Evolutionary conservation across 2,329 filamentous ascomycete genomes (phyloP), one percentile per base, ranked within the genome.

Genomic region (Colletotrichum sp.): DNA sequence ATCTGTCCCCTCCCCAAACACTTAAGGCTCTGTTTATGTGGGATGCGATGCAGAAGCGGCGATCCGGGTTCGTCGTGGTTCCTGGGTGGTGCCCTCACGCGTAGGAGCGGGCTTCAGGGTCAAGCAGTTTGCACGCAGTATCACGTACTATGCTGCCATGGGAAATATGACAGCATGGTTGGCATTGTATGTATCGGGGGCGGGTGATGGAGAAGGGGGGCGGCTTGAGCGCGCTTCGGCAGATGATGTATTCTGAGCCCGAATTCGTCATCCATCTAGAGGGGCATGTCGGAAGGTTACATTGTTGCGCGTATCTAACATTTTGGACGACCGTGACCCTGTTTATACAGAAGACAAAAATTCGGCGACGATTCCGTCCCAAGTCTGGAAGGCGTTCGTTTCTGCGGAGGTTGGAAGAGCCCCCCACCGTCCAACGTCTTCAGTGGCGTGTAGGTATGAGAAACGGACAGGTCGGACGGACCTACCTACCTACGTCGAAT

Each of bases 241-340:
- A 75, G 72, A 75, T 75, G 72, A 55, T 71, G 68, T 44, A 39
- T 49, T 39, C 36, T 52, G 71, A 67, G 72, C 49, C 55, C 62
- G 72, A 39, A 67, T 52, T 72, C 72, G 69, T 72, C 72, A 72
- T 75, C 34, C 18, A 34, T n/a, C 44, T 57, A 57, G 39, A 44
- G 59, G 55, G 44, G 39, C 52, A 21, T 15, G 32, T n/a, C 32
- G 30, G 55, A 74, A 57, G 59, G 66, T 71, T 26, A 32, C 57
- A 49, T 74, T 57, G 24, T 18, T 49, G 59, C 26, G 71, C 71
- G 24, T 57, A 44, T 44, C 18, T 9, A 44, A 44, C 18, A 64
- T 62, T 71, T 57, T 64, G 66, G 57, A 69, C 39, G 26, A 44
- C 24, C 30, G 71, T 44, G 21, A 30, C 44, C 9, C 36, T 36